A percentile compares a stretch with the other conserved stretches of the same genome.
These are phyloP conservation scores for Colletotrichum tabaci DNA, from an alignment of 2,329 filamentous ascomycete species.

Conservation along the genomic window DNA sequence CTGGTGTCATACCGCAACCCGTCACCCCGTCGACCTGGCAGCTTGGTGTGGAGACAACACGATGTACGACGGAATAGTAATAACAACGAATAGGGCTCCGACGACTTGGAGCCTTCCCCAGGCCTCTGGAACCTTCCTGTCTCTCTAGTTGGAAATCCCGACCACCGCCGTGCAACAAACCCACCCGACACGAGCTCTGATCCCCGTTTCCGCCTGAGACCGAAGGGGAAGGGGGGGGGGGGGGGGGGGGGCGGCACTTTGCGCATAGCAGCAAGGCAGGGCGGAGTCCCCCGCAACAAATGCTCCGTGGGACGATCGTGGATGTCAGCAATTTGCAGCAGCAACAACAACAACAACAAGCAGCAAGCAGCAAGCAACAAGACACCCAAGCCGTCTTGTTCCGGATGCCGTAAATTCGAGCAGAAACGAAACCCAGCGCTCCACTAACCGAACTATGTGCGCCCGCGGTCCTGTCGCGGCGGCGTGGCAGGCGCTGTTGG, in stretches of 20 bases:
- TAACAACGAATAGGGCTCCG: not conserved
- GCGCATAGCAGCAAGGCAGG: no score
- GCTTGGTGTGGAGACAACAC: not conserved
- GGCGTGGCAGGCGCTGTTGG: not conserved
- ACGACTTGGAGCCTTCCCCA: not conserved
- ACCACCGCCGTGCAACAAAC: conserved; percentile 10
- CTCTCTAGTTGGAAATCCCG: conserved; percentile 1
- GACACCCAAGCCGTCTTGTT: not conserved
- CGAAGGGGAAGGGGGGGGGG: not conserved
- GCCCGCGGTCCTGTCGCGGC: not conserved
- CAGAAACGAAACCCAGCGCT: not conserved
- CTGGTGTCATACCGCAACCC: not conserved
- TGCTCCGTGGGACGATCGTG: not conserved
- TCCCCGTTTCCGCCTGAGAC: conserved; percentile 4
- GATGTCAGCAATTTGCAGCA: not conserved
- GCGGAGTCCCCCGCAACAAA: not conserved
- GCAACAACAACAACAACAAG: no score
- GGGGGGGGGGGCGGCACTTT: not conserved
- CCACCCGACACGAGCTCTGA: conserved; percentile 31
- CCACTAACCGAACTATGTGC: not conserved
- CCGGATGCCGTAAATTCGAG: conserved; percentile 10
- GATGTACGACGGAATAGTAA: not conserved
- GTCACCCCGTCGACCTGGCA: not conserved
- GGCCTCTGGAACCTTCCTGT: not conserved
- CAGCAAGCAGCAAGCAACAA: not conserved